Evolutionary conservation across 352 stramenopile genomes (phyloP).

Genomic region (Globisporangium solare): DNA sequence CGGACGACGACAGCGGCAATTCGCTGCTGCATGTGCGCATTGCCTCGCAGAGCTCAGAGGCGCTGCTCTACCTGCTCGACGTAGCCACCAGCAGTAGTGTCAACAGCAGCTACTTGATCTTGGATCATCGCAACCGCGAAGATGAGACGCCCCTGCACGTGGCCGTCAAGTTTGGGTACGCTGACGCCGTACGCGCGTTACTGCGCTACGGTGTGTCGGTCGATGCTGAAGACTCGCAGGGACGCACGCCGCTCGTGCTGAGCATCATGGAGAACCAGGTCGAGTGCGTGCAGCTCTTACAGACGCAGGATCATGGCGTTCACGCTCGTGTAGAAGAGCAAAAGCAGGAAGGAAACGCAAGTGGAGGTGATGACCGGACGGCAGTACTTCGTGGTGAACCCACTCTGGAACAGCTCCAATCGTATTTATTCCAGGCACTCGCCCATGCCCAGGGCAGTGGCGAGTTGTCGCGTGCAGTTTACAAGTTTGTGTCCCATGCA

Average conservation of each 20-base stretch:
- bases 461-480: conserved; percentile 5
- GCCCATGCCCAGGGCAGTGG: too few species aligned
- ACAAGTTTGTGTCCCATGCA: conserved; percentile 1
- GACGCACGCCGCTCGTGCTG: conserved; percentile 53
- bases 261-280: conserved; percentile 72
- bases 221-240: conserved; percentile 50
- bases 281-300: conserved; percentile 58
- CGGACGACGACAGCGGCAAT: conserved; percentile 77
- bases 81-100: conserved; percentile 18
- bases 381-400: not conserved
- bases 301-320: conserved; percentile 10
- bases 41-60: conserved; percentile 71
- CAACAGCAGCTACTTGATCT: conserved; percentile 33
- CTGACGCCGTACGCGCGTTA: conserved; percentile 33
- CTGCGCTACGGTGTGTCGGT: conserved; percentile 33
- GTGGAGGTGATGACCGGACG: not conserved
- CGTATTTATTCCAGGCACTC: conserved; percentile 17
- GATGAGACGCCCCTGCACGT: conserved; percentile 90
- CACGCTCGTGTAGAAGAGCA: too few species aligned
- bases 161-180: conserved; percentile 48
- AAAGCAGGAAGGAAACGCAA: not conserved
- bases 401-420: conserved; percentile 18
- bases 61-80: conserved; percentile 72
- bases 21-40: conserved; percentile 80
- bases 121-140: conserved; percentile 86